Evolutionary conservation across 768 basidiomycete species (phyloP), one percentile per base, ranked within the genome.

Genomic region (Leccinum boreale): DNA sequence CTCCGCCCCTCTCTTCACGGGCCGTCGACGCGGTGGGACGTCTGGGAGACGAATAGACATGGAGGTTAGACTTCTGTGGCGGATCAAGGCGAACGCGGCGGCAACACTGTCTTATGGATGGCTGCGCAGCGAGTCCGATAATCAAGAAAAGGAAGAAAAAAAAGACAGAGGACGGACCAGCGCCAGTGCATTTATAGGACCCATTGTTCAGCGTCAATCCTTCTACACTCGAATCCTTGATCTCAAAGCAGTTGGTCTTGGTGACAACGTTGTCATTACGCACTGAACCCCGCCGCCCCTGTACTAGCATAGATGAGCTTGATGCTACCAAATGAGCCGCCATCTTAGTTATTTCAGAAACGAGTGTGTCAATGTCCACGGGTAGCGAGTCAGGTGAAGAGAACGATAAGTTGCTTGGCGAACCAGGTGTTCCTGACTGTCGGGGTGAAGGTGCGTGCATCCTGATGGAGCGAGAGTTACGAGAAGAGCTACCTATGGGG

Each of bases 201-300:
- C 52, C 52, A 33, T 46, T 55, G 35, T 65, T 59, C 47, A 65
- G 4, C 11, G 63, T 65, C 19, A 55, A 0, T 17, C 60, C 65
- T 0, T 56, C 48, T 4, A 42, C 56, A 3, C 2, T 53, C 1
- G 61, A 58, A 24, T 4, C 15, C 0, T 0, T 42, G 12, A 65
- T 12, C 0, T 52, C 51, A 24, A 62, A 1, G 24, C 55, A 59
- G n/a, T 62, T 54, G 9, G 11, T 14, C 55, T 23, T 62, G 7
- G 4, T 29, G n/a, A 47, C 48, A 17, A 5, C n/a, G 15, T 15
- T 36, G 4, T 5, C 31, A 24, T 9, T 21, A 19, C 3, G 2
- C 7, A 11, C 15, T 12, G 1, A 1, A 9, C 49, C 15, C 4
- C 11, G 55, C 23, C 17, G 26, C 2, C 19, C 47, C 5, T 17